These are phyloP conservation scores for Pachysolen tannophilus DNA, from an alignment of 805 yeast genomes.

Conservation along the genomic window DNA sequence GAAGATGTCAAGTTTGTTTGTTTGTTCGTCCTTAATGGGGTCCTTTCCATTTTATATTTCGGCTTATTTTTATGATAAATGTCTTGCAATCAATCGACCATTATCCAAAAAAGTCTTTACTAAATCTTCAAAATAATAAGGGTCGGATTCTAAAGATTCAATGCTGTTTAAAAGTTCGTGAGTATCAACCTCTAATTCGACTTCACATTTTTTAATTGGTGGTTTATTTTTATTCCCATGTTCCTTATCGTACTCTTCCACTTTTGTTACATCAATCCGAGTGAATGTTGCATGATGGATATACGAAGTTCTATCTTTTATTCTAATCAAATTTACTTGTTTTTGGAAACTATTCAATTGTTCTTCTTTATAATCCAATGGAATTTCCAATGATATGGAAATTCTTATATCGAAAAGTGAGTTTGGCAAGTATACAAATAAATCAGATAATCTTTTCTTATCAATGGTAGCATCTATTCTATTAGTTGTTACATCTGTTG, in stretches of 20 bases:
- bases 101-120: constrained; percentile 39
- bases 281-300: constrained; percentile 70
- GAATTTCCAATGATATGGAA: constrained; percentile 71
- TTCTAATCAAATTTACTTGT: constrained; percentile 45
- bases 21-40: no score
- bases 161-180: constrained; percentile 23
- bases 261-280: constrained; percentile 64
- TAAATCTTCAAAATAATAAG: constrained; percentile 34
- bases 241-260: constrained; percentile 22
- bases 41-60: no score
- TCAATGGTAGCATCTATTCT: constrained; percentile 62
- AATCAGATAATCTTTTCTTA: constrained; percentile 66
- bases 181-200: constrained; percentile 27
- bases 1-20: no score
- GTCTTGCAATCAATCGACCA: constrained; percentile 27
- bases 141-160: constrained; percentile 24
- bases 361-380: constrained; percentile 45
- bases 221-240: constrained; percentile 10
- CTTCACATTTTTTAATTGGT: constrained; percentile 18
- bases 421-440: constrained; percentile 68
- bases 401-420: constrained; percentile 70
- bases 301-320: constrained; percentile 67
- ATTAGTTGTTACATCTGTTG: constrained; percentile 61
- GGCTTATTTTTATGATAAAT: no score
- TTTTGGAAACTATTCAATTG: constrained; percentile 45